Base-by-base conservation (phyloP, 164 flowering plant species). In the Piper longum region DNA sequence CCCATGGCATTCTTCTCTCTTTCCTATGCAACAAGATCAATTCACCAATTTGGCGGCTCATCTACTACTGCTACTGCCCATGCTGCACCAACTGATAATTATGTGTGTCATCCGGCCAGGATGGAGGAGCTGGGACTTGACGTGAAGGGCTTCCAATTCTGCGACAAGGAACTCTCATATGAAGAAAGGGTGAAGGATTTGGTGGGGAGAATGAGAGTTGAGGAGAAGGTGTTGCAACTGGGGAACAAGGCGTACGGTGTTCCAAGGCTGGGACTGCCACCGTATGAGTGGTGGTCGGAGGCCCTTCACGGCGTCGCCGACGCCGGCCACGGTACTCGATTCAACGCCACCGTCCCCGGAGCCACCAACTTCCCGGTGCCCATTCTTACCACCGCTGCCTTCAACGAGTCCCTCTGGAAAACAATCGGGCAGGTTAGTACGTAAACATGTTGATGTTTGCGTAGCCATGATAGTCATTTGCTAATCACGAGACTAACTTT, bases 321-420 rank as follows among this genome's bases (percentile, higher is more conserved):
- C 43, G 66, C 54, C 16, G 66, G 66, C 8, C 66, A 57, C 44
- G 66, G 58, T 17, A 64, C 66, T 7, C 56, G 26, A 11, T 62
- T 62, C 41, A 70, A 82, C 19, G 40, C 54, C 69, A 56, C 71
- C 5, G 84, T 91, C 4, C 92, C 96, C 16, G 72, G 72, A 17
- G 81, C 79, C 0, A 78, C 81, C 0, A 75, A 73, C 43, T 75
- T 75, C n/a, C 81, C 81, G 0, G 14, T 65, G 1, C 69, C 64
- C 5, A 75, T 78, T 40, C 66, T 69, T 4, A 59, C 79, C 3
- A 56, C 77, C 2, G 77, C 81, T 8, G 55, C 74, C 12, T 78
- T 75, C 55, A 73, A 78, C 43, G 60, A 66, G 12, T 55, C 79
- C 4, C 56, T 78, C 8, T 78, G 75, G 75, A 62, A 71, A 41